These are phyloP conservation scores for Ormosia emarginata DNA, from an alignment of 306 rosid species.

Conservation along the genomic window DNA sequence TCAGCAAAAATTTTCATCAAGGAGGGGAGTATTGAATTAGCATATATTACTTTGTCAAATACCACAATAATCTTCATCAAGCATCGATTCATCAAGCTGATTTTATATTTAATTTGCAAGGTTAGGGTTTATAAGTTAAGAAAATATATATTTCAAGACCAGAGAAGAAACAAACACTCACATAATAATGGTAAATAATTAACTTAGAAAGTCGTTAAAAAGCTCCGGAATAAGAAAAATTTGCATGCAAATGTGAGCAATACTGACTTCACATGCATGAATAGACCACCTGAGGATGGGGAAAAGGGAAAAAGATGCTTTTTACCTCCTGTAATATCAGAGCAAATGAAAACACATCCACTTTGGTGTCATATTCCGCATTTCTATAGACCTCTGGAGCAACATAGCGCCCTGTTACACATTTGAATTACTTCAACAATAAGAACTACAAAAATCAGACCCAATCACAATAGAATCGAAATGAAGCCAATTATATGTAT, in stretches of 20 bases:
- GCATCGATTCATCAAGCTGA: not conserved
- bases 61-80: not conserved
- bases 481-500: not conserved
- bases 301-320: not conserved
- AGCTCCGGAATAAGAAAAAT: not conserved
- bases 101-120: not conserved
- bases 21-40: not conserved
- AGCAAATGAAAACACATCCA: conserved; percentile 54
- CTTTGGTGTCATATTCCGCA: conserved; percentile 54
- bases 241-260: conserved; percentile 3
- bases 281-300: not conserved
- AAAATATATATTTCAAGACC: not conserved
- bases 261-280: not conserved
- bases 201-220: not conserved
- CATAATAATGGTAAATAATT: not conserved
- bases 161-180: not conserved
- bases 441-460: conserved; percentile 7
- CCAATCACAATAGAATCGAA: not conserved
- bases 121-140: not conserved
- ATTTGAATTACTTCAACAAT: conserved; percentile 11
- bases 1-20: not conserved
- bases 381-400: conserved; percentile 57
- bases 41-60: not conserved
- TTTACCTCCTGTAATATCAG: conserved; percentile 56
- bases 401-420: conserved; percentile 51